Conservation (phyloP, 352 stramenopile species). For the Pythium vanterpoolii region DNA sequence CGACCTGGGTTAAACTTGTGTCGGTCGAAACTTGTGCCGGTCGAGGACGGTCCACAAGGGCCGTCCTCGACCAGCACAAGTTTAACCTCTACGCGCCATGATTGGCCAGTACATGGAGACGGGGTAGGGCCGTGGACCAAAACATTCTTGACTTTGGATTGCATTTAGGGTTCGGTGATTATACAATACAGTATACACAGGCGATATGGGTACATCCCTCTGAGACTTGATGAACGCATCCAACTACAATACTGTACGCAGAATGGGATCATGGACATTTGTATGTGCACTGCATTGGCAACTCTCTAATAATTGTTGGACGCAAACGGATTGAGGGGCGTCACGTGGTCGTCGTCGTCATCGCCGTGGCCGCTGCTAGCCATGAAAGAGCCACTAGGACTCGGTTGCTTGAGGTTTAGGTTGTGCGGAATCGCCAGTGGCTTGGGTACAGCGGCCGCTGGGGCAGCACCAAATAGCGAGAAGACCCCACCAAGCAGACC, state of each 20-base stretch:
- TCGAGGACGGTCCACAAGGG: background rate
- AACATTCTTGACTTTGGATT: slow-evolving; percentile 8
- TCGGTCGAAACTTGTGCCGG: no score
- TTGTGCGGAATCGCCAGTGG: slow-evolving; percentile 46
- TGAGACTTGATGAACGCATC: background rate
- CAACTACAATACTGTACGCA: background rate
- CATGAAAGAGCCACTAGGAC: slow-evolving; percentile 20
- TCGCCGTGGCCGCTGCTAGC: slow-evolving; percentile 32
- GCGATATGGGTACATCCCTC: slow-evolving; percentile 7
- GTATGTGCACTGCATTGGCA: background rate
- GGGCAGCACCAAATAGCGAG: slow-evolving; percentile 55
- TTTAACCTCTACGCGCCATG: slow-evolving; percentile 10
- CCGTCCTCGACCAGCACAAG: background rate
- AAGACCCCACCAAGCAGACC: slow-evolving; percentile 70
- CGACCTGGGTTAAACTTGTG: no score
- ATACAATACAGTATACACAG: slow-evolving; percentile 4
- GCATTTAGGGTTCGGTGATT: slow-evolving; percentile 8
- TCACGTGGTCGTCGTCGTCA: slow-evolving; percentile 48
- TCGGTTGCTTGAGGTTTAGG: slow-evolving; percentile 32
- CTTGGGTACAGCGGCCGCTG: slow-evolving; percentile 38
- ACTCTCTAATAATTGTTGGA: slow-evolving; percentile 21
- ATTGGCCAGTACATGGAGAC: slow-evolving; percentile 1
- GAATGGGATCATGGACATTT: background rate
- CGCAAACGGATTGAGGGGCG: slow-evolving; percentile 65
- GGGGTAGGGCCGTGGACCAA: background rate